Conservation (phyloP, 2,329 filamentous ascomycete species). For the Pseudogymnoascus sp. region DNA sequence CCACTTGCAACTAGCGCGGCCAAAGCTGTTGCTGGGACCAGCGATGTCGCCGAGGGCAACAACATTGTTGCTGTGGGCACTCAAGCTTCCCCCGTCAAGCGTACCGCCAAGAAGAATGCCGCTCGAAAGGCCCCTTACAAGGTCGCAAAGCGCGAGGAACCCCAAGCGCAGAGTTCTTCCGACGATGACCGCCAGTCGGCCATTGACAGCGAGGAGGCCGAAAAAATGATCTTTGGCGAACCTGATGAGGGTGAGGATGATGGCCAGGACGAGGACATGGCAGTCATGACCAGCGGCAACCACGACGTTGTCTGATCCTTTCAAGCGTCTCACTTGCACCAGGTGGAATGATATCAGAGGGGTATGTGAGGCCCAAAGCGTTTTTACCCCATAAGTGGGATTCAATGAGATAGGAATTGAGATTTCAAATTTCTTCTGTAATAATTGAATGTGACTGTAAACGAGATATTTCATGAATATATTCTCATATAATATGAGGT, state of each 20-base stretch:
- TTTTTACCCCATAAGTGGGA: neutral
- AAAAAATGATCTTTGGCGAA: neutral
- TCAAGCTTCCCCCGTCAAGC: neutral
- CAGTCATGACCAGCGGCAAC: neutral
- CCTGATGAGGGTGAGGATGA: neutral
- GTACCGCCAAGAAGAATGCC: slow-evolving; percentile 10
- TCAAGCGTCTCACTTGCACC: neutral
- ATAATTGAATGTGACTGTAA: neutral
- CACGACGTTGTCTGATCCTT: neutral
- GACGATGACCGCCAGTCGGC: neutral
- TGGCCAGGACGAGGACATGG: neutral
- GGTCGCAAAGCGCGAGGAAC: slow-evolving; percentile 11
- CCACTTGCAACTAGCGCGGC: slow-evolving; percentile 12
- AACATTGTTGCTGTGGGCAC: neutral
- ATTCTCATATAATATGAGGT: neutral
- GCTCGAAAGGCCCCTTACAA: slow-evolving; percentile 10
- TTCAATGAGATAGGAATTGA: neutral
- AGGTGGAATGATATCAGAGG: neutral
- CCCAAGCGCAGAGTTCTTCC: neutral
- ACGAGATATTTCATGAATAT: neutral
- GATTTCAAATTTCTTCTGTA: neutral
- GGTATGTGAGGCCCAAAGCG: neutral
- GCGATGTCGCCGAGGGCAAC: slow-evolving; percentile 5
- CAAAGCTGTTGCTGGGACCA: neutral
- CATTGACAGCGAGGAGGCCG: neutral